A percentile compares a stretch with the other conserved stretches of the same genome.
phyloP scores from a whole-genome alignment of 495 filamentous ascomycete species.

The Elasticomyces elasticus region DNA sequence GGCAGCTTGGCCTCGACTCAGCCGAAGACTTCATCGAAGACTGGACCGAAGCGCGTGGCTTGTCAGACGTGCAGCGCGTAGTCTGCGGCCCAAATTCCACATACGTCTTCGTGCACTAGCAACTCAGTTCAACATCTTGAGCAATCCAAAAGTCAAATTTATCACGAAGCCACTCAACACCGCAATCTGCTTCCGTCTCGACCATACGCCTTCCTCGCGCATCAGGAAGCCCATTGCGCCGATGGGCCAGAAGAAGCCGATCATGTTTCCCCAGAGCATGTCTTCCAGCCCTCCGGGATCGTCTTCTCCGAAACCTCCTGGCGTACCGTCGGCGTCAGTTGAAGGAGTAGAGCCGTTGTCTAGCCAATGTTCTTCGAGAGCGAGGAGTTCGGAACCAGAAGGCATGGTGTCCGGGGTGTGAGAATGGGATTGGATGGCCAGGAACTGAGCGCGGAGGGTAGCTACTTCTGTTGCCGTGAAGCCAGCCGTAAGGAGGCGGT shows the following conservation, averaged over 20 bases:
- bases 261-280: conserved; percentile 75
- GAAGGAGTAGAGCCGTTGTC: conserved; percentile 53
- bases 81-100: conserved; percentile 18
- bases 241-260: conserved; percentile 91
- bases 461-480: conserved; percentile 75
- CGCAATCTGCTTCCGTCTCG: conserved; percentile 67
- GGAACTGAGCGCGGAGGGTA: conserved; percentile 74
- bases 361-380: conserved; percentile 85
- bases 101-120: conserved; percentile 1
- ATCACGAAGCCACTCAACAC: conserved; percentile 71
- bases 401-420: conserved; percentile 84
- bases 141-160: conserved; percentile 59
- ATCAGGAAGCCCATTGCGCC: conserved; percentile 75
- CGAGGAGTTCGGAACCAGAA: conserved; percentile 45
- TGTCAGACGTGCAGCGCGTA: conserved; percentile 2
- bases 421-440: conserved; percentile 61
- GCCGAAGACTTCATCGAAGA: conserved; percentile 13
- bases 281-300: conserved; percentile 60
- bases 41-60: conserved; percentile 11
- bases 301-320: conserved; percentile 26
- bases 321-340: conserved; percentile 22
- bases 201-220: conserved; percentile 83
- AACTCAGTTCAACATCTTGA: conserved; percentile 41
- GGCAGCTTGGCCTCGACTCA: conserved; percentile 46
- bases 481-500: conserved; percentile 67